Evolutionary conservation across 352 stramenopile genomes (phyloP).

Genomic region (Phytophthora sp.): DNA sequence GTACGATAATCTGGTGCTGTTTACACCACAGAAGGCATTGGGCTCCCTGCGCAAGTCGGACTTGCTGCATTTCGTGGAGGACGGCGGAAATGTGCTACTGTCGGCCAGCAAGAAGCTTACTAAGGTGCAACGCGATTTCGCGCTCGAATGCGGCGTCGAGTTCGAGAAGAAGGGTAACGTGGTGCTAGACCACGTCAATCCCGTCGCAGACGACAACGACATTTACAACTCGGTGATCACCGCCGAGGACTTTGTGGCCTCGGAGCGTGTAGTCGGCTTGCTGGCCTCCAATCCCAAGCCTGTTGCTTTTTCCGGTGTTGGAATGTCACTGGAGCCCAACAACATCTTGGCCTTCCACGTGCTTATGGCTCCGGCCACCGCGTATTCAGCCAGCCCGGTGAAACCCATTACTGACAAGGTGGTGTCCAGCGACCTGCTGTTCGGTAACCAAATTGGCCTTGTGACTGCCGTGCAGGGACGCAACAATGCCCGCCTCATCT

Average conservation of each 20-base stretch:
- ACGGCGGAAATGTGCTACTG: slow-evolving; percentile 86
- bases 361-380: slow-evolving; percentile 76
- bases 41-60: slow-evolving; percentile 70
- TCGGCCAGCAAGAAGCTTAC: slow-evolving; percentile 73
- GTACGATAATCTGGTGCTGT: slow-evolving; percentile 92
- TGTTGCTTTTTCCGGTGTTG: slow-evolving; percentile 82
- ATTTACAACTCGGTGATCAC: slow-evolving; percentile 83
- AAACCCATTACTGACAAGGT: slow-evolving; percentile 75
- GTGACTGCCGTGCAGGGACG: slow-evolving; percentile 88
- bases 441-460: slow-evolving; percentile 79
- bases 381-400: slow-evolving; percentile 84
- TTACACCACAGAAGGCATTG: slow-evolving; percentile 85
- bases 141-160: slow-evolving; percentile 87
- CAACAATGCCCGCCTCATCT: slow-evolving; percentile 92
- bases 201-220: slow-evolving; percentile 59
- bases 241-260: slow-evolving; percentile 73
- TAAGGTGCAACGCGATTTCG: slow-evolving; percentile 86
- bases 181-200: slow-evolving; percentile 88
- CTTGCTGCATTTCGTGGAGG: slow-evolving; percentile 85
- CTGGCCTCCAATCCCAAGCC: slow-evolving; percentile 65
- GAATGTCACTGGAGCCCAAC: slow-evolving; percentile 79
- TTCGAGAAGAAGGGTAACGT: slow-evolving; percentile 89
- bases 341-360: slow-evolving; percentile 86
- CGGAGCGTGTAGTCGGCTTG: slow-evolving; percentile 63
- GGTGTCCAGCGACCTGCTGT: slow-evolving; percentile 66